Evolutionary conservation across 176 grass and related monocot species (phyloP), one percentile per base, ranked within the genome.

Genomic region (Tuctoria greenei): DNA sequence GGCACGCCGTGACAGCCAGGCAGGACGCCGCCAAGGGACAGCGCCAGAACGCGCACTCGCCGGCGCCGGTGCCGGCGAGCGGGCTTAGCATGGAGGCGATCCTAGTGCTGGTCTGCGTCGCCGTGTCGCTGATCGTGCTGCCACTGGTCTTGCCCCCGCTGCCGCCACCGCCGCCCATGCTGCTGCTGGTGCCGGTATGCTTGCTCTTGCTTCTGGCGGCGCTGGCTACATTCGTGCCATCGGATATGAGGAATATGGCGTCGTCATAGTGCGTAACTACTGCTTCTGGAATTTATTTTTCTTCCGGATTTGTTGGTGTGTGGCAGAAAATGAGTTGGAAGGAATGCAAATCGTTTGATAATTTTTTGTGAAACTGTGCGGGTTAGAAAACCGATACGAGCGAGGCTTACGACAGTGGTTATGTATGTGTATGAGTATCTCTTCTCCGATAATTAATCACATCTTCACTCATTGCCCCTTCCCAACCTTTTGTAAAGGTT

Each of bases 101-200:
- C 4, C 18, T 94, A 1, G 55, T 82, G 70, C 76, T 94, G 21
- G 79, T 66, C 5, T 76, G 85, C 43, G 38, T 94, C 28, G 85
- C 85, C 12, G 66, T 83, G 25, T 94, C 85, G 20, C 76, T 94
- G 71, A 21, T 88, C 8, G 67, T 91, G 17, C 92, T 94, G 60
- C 92, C 92, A 25, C 79, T 94, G 36, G 56, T 91, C 28, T 54
- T 94, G 64, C 92, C 92, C 20, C 92, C 92, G 3, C 25, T 94
- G 66, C 88, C 88, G 26, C 92, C 92, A 9, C 92, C 92, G 10
- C 92, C 92, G 16, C 38, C 85, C 16, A 24, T 84, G 68, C 78
- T 94, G 37, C 59, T 94, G 23, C 79, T 94, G 11, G 65, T 91
- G 58, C 92, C 88, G 10, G 59, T 91, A 4, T 84, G 85, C 74